These are phyloP conservation scores for Stachybotrys chlorohalonatus DNA, from an alignment of 2,329 filamentous ascomycete species.

Conservation along the genomic window DNA sequence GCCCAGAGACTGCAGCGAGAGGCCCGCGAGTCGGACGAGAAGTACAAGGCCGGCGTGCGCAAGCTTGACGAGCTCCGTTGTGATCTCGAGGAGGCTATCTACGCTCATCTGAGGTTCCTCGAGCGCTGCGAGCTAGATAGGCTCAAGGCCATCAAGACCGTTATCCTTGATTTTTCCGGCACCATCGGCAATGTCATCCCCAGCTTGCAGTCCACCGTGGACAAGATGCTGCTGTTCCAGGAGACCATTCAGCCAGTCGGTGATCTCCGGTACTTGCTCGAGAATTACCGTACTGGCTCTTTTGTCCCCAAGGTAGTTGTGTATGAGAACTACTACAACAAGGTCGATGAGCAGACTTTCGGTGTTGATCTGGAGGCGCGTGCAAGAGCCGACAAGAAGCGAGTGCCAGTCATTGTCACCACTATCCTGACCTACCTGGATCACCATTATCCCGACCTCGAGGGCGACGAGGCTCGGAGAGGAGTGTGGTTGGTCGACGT, in stretches of 20 bases:
- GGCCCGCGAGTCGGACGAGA: conserved; percentile 81
- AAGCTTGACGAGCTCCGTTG: conserved; percentile 87
- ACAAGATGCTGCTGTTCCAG: conserved; percentile 98
- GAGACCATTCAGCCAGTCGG: conserved; percentile 93
- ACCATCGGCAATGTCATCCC: conserved; percentile 97
- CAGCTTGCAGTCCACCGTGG: conserved; percentile 86
- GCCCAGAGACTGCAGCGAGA: conserved; percentile 80
- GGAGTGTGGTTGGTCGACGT: conserved; percentile 94
- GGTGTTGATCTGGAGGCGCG: conserved; percentile 95
- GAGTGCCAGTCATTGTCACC: conserved; percentile 86
- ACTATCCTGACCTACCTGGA: conserved; percentile 92
- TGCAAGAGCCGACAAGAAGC: conserved; percentile 87
- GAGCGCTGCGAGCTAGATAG: conserved; percentile 95
- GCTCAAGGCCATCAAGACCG: conserved; percentile 95
- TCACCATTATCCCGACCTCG: conserved; percentile 92
- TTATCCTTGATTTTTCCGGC: conserved; percentile 94
- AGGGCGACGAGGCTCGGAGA: conserved; percentile 87
- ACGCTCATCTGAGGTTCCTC: conserved; percentile 87
- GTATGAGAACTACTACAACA: conserved; percentile 99
- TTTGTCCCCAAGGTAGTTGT: conserved; percentile 85
- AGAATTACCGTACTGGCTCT: conserved; percentile 92
- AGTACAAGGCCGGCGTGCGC: conserved; percentile 79
- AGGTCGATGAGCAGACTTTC: conserved; percentile 94
- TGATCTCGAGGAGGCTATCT: conserved; percentile 90
- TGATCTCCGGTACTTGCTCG: conserved; percentile 85